Conservation (phyloP, 129 eudicot genomes). For the Chrysanthemum seticuspe region DNA sequence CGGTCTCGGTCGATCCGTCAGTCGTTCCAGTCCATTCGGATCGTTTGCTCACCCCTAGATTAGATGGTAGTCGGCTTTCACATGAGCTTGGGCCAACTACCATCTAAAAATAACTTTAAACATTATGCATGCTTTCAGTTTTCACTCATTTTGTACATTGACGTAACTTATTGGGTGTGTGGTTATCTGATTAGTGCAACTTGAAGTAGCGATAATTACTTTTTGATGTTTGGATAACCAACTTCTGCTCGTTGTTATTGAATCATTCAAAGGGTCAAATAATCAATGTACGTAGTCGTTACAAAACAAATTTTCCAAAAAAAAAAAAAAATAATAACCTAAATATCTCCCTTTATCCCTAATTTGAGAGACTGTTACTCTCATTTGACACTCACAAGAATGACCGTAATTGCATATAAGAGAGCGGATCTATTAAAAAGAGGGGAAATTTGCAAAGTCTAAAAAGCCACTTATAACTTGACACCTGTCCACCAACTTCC, state of each 20-base stretch:
- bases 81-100: no score
- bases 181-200: not conserved
- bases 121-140: conserved; percentile 26
- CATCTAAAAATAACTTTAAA: no score
- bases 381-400: not conserved
- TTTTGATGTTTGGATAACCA: not conserved
- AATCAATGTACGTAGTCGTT: not conserved
- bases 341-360: not conserved
- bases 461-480: no score
- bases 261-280: not conserved
- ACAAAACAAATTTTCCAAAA: not conserved
- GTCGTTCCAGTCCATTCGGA: no score
- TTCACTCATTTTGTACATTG: not conserved
- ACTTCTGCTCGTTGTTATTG: not conserved
- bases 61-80: no score
- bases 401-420: no score
- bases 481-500: no score
- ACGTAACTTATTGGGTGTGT: not conserved
- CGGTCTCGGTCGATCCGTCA: no score
- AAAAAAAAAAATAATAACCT: not conserved
- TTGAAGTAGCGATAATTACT: not conserved
- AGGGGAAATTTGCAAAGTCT: no score
- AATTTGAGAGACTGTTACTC: not conserved
- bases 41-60: no score
- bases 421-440: no score